Conservation (phyloP, 208 protist genomes). For the Crithidia thermophila region DNA sequence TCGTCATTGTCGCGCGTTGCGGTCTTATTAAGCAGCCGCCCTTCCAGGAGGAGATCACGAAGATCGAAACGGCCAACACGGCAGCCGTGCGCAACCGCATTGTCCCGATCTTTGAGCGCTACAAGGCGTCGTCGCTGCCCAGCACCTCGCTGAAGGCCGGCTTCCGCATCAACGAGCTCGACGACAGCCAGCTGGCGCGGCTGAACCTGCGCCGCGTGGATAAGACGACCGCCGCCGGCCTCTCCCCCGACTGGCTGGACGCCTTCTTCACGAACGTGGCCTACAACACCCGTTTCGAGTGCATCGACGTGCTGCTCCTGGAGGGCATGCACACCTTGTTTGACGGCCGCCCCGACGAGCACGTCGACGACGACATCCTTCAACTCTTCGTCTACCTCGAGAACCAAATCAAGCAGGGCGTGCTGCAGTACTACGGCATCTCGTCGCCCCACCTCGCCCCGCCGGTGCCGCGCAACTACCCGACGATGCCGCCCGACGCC, state of each 20-base stretch:
- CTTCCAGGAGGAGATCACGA: constrained; percentile 81
- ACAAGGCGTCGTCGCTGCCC: constrained; percentile 87
- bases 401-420: constrained; percentile 71
- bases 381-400: constrained; percentile 87
- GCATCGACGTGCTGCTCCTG: constrained; percentile 77
- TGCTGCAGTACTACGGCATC: constrained; percentile 89
- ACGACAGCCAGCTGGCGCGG: constrained; percentile 66
- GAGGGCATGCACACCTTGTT: constrained; percentile 87
- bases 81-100: constrained; percentile 82
- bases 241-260: constrained; percentile 88
- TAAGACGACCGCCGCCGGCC: constrained; percentile 55
- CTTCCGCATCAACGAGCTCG: constrained; percentile 83
- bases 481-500: constrained; percentile 74
- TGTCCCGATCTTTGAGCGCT: constrained; percentile 84
- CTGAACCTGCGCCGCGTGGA: constrained; percentile 78
- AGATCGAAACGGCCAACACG: constrained; percentile 76
- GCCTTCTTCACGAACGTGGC: constrained; percentile 89
- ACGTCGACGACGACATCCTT: constrained; percentile 81
- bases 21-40: constrained; percentile 80
- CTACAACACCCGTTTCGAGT: constrained; percentile 85
- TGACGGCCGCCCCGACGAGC: constrained; percentile 68
- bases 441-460: constrained; percentile 76
- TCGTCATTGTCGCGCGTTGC: constrained; percentile 78
- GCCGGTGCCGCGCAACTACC: constrained; percentile 72
- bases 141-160: constrained; percentile 81